phyloP scores from a whole-genome alignment of 371 early-diverging fungal genomes.

The Lichtheimia corymbifera region DNA sequence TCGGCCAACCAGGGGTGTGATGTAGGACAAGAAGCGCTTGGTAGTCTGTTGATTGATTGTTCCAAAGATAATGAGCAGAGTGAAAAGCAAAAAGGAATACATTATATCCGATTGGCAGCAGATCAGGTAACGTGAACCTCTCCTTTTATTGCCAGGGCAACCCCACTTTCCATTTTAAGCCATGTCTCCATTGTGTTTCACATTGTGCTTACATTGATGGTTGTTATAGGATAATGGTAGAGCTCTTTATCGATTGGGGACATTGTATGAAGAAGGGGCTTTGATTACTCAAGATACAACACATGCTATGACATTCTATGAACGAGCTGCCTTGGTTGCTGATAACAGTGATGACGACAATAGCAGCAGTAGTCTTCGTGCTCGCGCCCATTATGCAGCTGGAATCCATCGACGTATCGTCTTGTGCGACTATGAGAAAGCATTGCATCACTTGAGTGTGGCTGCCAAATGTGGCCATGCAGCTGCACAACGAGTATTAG shows the following conservation, averaged over 20 bases:
- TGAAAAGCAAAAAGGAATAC: background rate
- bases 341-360: conserved; percentile 7
- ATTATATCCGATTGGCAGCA: conserved; percentile 18
- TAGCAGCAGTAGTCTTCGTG: background rate
- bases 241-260: conserved; percentile 11
- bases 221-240: conserved; percentile 4
- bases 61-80: conserved; percentile 1
- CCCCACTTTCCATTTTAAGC: background rate
- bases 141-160: background rate
- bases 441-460: conserved; percentile 24
- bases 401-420: conserved; percentile 25
- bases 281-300: background rate
- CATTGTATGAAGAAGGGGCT: conserved; percentile 11
- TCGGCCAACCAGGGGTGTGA: conserved; percentile 33
- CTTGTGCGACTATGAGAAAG: conserved; percentile 18
- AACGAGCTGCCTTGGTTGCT: conserved; percentile 10
- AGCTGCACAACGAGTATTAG: conserved; percentile 27
- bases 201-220: background rate
- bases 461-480: conserved; percentile 27
- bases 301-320: conserved; percentile 9
- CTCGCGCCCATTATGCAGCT: conserved; percentile 25
- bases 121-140: conserved; percentile 8
- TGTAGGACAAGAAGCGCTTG: conserved; percentile 52
- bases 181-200: background rate
- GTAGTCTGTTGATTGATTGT: conserved; percentile 33